Evolutionary conservation across 2,329 filamentous ascomycete genomes (phyloP).

Genomic region (Blastomyces emzantsi): DNA sequence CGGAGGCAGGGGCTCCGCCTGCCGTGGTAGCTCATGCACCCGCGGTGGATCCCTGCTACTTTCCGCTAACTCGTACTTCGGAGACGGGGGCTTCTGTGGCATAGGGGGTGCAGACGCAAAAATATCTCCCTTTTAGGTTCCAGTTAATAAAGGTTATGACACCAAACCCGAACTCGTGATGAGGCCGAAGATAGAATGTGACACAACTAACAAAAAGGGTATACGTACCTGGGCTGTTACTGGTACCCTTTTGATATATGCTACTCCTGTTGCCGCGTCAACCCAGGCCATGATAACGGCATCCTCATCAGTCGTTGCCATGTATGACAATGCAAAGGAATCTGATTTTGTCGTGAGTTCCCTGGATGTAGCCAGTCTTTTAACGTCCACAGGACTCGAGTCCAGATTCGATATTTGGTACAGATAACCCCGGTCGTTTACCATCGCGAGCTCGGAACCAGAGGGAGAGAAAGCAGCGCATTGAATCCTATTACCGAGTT

Average conservation of each 20-base stretch:
- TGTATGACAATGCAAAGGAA: constrained; percentile 33
- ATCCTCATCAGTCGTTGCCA: constrained; percentile 32
- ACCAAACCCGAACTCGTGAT: too few relatives aligned
- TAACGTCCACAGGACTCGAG: constrained; percentile 32
- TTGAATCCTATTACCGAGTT: constrained; percentile 34
- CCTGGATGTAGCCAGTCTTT: constrained; percentile 29
- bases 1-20: not conserved
- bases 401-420: constrained; percentile 34
- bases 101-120: not conserved
- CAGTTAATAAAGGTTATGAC: not conserved
- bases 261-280: constrained; percentile 28
- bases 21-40: constrained; percentile 1
- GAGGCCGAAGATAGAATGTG: not conserved
- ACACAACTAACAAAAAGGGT: not conserved
- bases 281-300: constrained; percentile 34
- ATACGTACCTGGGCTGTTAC: constrained; percentile 14
- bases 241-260: constrained; percentile 23
- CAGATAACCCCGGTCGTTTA: constrained; percentile 36
- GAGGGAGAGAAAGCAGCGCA: constrained; percentile 33
- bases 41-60: not conserved
- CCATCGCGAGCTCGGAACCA: constrained; percentile 32
- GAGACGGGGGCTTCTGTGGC: constrained; percentile 2
- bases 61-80: constrained; percentile 6
- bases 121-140: not conserved
- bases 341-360: constrained; percentile 34